These are phyloP conservation scores for Cutaneotrichosporon arboriforme DNA, from an alignment of 1,284 basidiomycete genomes.

Conservation along the genomic window DNA sequence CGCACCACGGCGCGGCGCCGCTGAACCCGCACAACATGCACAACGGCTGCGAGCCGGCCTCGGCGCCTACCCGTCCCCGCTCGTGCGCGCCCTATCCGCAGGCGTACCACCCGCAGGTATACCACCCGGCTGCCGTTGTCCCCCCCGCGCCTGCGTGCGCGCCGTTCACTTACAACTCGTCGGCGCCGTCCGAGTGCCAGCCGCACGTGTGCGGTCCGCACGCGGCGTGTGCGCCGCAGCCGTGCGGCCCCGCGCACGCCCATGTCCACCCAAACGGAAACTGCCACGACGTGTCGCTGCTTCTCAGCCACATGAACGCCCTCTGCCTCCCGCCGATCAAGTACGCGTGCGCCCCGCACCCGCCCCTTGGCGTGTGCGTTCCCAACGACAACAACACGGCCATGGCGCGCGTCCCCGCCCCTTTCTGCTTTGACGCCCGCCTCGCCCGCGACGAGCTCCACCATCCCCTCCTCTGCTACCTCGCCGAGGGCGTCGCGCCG, in stretches of 20 bases:
- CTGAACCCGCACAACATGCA: too few species aligned
- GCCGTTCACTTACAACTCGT: background rate
- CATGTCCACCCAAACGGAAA: background rate
- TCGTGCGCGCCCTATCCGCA: too few species aligned
- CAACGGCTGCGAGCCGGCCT: too few species aligned
- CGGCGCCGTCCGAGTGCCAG: background rate
- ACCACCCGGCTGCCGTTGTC: background rate
- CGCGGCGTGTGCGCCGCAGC: background rate
- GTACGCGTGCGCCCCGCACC: slow-evolving; percentile 11
- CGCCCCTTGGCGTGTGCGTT: slow-evolving; percentile 4
- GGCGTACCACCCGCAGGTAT: background rate
- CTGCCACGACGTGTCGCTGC: slow-evolving; percentile 16
- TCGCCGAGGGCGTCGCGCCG: slow-evolving; percentile 15
- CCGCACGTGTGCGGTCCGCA: slow-evolving; percentile 1
- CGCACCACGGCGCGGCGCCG: too few species aligned
- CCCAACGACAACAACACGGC: slow-evolving; percentile 8
- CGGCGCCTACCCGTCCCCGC: too few species aligned
- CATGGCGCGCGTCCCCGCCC: slow-evolving; percentile 4
- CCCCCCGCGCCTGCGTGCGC: background rate
- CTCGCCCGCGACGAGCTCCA: slow-evolving; percentile 18
- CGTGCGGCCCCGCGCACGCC: background rate
- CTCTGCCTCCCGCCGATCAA: slow-evolving; percentile 7
- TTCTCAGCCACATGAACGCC: slow-evolving; percentile 12
- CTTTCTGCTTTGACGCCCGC: slow-evolving; percentile 10
- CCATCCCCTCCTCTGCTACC: slow-evolving; percentile 16